Evolutionary conservation across 208 protist species (phyloP).

Genomic region (Zelonia costaricensis): DNA sequence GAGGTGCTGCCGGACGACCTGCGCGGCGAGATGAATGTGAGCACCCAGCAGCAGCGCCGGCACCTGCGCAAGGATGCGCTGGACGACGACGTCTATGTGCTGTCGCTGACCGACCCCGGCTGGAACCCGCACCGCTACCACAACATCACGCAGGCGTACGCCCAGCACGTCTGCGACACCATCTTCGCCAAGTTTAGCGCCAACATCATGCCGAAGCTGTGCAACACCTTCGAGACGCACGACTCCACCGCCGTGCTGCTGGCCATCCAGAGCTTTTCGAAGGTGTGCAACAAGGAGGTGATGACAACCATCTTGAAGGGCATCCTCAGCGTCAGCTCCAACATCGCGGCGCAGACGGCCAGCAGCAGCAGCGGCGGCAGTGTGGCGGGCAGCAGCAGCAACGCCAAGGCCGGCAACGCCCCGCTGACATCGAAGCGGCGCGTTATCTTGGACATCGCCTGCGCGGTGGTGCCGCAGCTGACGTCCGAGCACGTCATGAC

Average conservation of each 20-base stretch:
- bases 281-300: conserved; percentile 75
- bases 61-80: conserved; percentile 53
- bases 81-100: conserved; percentile 73
- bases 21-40: not conserved
- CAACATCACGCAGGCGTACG: conserved; percentile 70
- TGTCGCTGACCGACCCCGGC: conserved; percentile 66
- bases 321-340: conserved; percentile 74
- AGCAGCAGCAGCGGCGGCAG: not conserved
- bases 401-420: conserved; percentile 33
- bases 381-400: not conserved
- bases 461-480: conserved; percentile 74
- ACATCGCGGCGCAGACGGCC: conserved; percentile 38
- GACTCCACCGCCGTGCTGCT: conserved; percentile 79
- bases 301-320: conserved; percentile 83
- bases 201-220: conserved; percentile 91
- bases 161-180: conserved; percentile 62
- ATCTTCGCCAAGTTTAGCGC: conserved; percentile 82
- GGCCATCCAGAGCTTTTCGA: conserved; percentile 87
- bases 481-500: conserved; percentile 52
- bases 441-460: conserved; percentile 86
- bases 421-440: conserved; percentile 77
- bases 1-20: not conserved
- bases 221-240: conserved; percentile 80
- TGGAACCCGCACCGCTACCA: conserved; percentile 84
- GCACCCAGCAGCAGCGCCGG: not conserved